Conservation (phyloP, 176 grass and related monocot genomes). For the bread wheat (Triticum aestivum) region DNA sequence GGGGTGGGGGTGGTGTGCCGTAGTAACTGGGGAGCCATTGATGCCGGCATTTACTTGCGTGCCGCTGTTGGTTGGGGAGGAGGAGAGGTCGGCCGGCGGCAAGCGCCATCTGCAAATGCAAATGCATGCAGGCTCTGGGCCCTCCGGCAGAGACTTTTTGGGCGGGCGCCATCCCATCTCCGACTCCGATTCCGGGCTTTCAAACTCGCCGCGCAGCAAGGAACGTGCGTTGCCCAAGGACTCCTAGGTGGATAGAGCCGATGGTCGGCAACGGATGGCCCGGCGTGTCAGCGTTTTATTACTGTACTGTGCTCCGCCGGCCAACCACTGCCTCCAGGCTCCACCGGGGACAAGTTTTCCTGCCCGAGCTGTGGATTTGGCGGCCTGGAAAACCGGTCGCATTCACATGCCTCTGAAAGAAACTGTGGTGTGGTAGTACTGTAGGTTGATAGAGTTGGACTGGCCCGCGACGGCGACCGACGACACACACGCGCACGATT, state of each 20-base stretch:
- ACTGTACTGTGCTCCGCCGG: not conserved
- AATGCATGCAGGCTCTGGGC: not conserved
- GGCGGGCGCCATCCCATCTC: not conserved
- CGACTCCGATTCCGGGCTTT: not conserved
- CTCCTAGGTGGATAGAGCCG: not conserved
- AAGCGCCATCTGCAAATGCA: not conserved
- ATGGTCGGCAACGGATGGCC: not conserved
- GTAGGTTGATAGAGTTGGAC: not conserved
- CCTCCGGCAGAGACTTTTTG: not conserved
- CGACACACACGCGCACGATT: not conserved
- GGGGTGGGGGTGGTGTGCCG: not conserved
- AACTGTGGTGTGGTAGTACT: not conserved
- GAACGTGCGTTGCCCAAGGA: not conserved
- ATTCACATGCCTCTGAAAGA: not conserved
- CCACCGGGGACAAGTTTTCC: not conserved
- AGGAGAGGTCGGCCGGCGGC: conserved; percentile 8
- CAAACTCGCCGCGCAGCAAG: not conserved
- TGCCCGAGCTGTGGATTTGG: not conserved
- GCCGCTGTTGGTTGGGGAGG: conserved; percentile 19
- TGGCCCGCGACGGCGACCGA: not conserved
- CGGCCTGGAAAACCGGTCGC: not conserved
- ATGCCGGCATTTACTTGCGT: conserved; percentile 36
- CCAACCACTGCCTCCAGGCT: not conserved
- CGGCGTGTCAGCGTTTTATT: not conserved
- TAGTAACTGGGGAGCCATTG: conserved; percentile 15